Conservation (phyloP, 345 rosid genomes). For the Stellera chamaejasme region DNA sequence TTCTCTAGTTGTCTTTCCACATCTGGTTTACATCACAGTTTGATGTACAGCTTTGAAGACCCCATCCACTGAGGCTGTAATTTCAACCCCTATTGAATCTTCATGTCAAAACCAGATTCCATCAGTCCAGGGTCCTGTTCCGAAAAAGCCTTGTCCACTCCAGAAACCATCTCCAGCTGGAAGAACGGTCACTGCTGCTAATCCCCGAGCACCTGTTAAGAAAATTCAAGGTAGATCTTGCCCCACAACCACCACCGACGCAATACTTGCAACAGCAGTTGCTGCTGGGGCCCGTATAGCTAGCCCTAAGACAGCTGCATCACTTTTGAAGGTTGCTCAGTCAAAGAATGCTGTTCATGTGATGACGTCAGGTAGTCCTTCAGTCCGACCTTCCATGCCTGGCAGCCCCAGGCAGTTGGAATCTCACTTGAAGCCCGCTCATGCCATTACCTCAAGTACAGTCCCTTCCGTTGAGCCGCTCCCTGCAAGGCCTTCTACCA, state of each 20-base stretch:
- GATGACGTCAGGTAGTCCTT: constrained; percentile 37
- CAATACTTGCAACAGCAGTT: constrained; percentile 62
- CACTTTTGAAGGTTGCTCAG: constrained; percentile 50
- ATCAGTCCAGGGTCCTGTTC: constrained; percentile 16
- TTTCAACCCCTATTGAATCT: constrained; percentile 28
- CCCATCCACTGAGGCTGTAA: constrained; percentile 19
- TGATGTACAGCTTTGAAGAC: constrained; percentile 21
- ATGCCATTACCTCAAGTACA: constrained; percentile 1
- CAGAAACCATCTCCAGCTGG: constrained; percentile 23
- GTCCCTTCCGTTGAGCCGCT: constrained; percentile 21
- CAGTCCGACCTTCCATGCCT: constrained; percentile 29
- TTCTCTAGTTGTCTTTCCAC: background rate
- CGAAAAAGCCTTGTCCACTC: constrained; percentile 22
- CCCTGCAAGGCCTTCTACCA: constrained; percentile 18
- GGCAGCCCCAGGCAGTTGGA: constrained; percentile 26
- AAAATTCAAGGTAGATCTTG: constrained; percentile 27
- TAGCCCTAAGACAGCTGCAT: constrained; percentile 42
- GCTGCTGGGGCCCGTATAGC: constrained; percentile 79
- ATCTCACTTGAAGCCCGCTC: constrained; percentile 20
- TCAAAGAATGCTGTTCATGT: constrained; percentile 44
- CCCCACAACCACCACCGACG: constrained; percentile 33
- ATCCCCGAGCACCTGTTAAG: constrained; percentile 35
- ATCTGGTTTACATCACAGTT: too few relatives aligned
- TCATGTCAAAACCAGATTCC: constrained; percentile 25
- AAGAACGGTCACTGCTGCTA: constrained; percentile 26